Percentiles rank a stretch among this genome's conserved stretches.
Evolutionary conservation across 768 basidiomycete genomes (phyloP).

Genomic region (Calocybe cyanea): DNA sequence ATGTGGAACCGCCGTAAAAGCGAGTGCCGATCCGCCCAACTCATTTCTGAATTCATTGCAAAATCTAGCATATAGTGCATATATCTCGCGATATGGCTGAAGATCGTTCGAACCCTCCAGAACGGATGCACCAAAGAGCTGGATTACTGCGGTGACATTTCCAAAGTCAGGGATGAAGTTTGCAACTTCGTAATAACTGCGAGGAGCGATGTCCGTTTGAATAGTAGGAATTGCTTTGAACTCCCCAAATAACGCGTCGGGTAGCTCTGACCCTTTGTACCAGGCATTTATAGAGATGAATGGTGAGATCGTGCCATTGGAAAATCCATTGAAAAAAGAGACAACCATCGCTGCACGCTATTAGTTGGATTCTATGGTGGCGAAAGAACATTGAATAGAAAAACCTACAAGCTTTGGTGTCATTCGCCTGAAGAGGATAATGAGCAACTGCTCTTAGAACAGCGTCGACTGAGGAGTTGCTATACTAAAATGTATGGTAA

Average conservation of each 20-base stretch:
- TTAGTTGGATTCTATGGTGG: conserved; percentile 18
- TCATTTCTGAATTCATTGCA: conserved; percentile 24
- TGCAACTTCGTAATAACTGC: conserved; percentile 34
- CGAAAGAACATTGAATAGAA: conserved; percentile 21
- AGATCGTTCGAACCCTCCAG: conserved; percentile 23
- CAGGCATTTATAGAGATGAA: conserved; percentile 27
- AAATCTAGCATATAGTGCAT: conserved; percentile 20
- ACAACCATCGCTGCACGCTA: conserved; percentile 11
- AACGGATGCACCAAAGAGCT: conserved; percentile 35
- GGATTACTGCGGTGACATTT: conserved; percentile 27
- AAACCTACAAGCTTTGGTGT: conserved; percentile 16
- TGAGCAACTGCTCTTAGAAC: conserved; percentile 32
- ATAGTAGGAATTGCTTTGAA: conserved; percentile 35
- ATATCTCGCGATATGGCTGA: conserved; percentile 19
- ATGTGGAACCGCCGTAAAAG: conserved; percentile 34
- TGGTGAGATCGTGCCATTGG: neutral
- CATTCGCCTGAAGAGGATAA: conserved; percentile 29
- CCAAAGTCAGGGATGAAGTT: conserved; percentile 24
- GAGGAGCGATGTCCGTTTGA: conserved; percentile 21
- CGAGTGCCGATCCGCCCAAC: conserved; percentile 25
- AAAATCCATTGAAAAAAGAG: neutral
- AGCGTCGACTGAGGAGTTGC: conserved; percentile 33
- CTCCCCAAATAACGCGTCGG: conserved; percentile 30
- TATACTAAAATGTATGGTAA: conserved; percentile 22
- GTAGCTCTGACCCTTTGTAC: conserved; percentile 33